Percentiles rank a stretch among this genome's conserved stretches.
Conservation (phyloP, 2,329 filamentous ascomycete genomes). For the Ilyonectria sp. region DNA sequence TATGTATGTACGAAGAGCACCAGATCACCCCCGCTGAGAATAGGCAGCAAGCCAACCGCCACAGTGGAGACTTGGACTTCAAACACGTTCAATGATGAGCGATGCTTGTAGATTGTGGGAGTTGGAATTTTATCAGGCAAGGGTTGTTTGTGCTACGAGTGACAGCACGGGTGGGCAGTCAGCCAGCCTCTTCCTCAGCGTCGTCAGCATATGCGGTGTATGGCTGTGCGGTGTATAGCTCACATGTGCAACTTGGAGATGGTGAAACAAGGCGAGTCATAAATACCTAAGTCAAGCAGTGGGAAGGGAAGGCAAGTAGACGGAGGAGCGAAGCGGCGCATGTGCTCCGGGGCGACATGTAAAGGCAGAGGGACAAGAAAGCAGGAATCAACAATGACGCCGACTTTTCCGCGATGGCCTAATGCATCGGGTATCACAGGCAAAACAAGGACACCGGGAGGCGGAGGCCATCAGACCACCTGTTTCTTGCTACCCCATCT, state of each 20-base stretch:
- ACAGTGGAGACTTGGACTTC: not conserved
- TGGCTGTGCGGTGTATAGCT: not conserved
- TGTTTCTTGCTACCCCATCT: not conserved
- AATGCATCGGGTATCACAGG: constrained; percentile 1
- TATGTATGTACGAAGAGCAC: too few species aligned
- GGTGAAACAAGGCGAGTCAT: not conserved
- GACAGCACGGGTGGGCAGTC: not conserved
- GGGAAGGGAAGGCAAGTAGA: not conserved
- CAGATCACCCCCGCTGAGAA: too few species aligned
- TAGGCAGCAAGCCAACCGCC: not conserved
- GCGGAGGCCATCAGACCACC: constrained; percentile 6
- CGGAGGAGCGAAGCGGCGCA: not conserved
- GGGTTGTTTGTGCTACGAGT: not conserved
- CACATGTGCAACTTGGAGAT: not conserved
- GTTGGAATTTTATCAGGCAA: not conserved
- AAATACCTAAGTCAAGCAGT: not conserved
- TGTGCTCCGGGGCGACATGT: not conserved
- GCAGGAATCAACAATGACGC: not conserved
- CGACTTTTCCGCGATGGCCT: not conserved
- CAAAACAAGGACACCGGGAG: not conserved
- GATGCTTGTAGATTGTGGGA: not conserved
- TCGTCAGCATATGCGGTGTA: not conserved
- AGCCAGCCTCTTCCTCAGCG: not conserved
- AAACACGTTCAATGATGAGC: not conserved
- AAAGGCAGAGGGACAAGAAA: not conserved